phyloP scores from a whole-genome alignment of 257 asterid genomes.

The Solanum sitiens region DNA sequence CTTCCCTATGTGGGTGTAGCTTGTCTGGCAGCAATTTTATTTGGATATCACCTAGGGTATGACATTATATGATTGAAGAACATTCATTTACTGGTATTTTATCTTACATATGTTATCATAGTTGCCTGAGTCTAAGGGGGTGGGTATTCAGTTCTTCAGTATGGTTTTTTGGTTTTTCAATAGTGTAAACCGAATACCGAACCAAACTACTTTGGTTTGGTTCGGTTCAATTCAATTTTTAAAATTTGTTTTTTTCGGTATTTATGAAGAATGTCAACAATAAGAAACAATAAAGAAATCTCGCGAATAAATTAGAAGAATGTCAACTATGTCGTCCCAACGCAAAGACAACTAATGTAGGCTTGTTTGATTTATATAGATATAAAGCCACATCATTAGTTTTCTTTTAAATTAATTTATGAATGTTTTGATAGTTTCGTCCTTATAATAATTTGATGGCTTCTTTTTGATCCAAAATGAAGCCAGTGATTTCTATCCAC shows the following conservation, averaged over 20 bases:
- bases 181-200: too few species aligned
- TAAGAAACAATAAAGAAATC: neutral
- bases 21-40: conserved; percentile 74
- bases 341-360: neutral
- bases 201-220: neutral
- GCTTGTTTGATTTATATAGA: neutral
- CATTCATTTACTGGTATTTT: neutral
- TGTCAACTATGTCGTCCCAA: neutral
- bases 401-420: neutral
- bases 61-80: neutral
- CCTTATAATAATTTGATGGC: neutral
- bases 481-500: neutral
- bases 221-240: neutral
- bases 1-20: conserved; percentile 94
- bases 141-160: too few species aligned
- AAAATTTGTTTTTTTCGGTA: neutral
- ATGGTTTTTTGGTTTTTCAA: too few species aligned
- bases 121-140: neutral
- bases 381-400: neutral
- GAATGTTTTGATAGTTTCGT: neutral
- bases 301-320: neutral
- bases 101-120: neutral
- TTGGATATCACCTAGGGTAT: conserved; percentile 98
- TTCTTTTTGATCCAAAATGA: neutral
- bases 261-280: neutral